Base-by-base conservation (phyloP, 1,139 yeast genomes). In the Saccharomycopsis phalli region DNA sequence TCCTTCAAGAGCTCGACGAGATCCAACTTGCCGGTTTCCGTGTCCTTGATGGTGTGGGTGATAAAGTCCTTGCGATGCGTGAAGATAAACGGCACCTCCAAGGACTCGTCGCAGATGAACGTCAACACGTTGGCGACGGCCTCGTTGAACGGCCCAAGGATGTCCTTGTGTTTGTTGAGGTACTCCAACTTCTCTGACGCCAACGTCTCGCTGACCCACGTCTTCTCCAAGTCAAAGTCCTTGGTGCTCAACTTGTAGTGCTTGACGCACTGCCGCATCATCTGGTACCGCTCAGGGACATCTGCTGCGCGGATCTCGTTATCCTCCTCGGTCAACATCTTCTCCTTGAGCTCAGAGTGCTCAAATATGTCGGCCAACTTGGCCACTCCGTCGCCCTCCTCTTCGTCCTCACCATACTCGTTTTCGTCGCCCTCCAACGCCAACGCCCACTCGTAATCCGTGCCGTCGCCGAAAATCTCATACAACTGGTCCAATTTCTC, bases 21-120 rank as follows among this genome's bases (percentile, higher is more conserved):
- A 22, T 59, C 61, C 37, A 66, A 65, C 35, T 58, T 61, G 16
- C 55, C 47, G 8, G 52, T 49, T 40, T n/a, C 47, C 23, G 25
- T 42, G 29, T 59, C 57, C 37, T 58, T 62, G 13, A 42, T 49
- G n/a, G 83, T 71, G 50, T 67, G 66, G 40, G 81, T 65, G 29
- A 86, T 67, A 56, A 82, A 87, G 59, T 91, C 97, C 59, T 94
- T 81, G 58, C 97, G 82, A 55, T 87, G 95, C 28, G 88, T 81
- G 84, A 95, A 88, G 47, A 91, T 87, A 55, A 87, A 84, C n/a
- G 98, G 97, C 3, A 91, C 95, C 57, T 91, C 99, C 48, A 81
- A 70, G 41, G 80, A 69, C 40, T 87, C 94, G 50, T 75, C 77
- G 10, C 87, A 70, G 28, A 91, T 65, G 53, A 87, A 87, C 49